Conservation (phyloP, 164 flowering plant genomes). For the Magnolia kwangsiensis region DNA sequence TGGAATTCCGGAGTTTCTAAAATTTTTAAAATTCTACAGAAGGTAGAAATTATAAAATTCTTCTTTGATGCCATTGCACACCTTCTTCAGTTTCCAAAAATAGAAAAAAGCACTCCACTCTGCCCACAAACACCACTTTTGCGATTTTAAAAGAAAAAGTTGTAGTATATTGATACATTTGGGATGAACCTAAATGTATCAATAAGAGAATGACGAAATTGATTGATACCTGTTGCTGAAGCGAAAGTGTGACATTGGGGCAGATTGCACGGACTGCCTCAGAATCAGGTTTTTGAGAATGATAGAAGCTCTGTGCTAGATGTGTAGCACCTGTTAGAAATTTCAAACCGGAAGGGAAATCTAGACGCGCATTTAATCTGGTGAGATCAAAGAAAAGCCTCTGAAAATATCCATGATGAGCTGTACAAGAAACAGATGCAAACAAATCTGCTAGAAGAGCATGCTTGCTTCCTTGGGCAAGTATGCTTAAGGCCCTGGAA, state of each 20-base stretch:
- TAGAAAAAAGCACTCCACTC: too few species aligned
- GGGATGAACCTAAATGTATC: not conserved
- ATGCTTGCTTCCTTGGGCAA: slow-evolving; percentile 36
- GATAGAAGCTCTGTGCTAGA: slow-evolving; percentile 45
- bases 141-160: too few species aligned
- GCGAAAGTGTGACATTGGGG: slow-evolving; percentile 57
- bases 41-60: too few species aligned
- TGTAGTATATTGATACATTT: too few species aligned
- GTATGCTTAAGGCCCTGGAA: slow-evolving; percentile 27
- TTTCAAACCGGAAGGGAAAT: slow-evolving; percentile 67
- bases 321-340: slow-evolving; percentile 51
- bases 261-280: slow-evolving; percentile 52
- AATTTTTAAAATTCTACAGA: too few species aligned
- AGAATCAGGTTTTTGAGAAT: slow-evolving; percentile 37
- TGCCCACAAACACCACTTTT: too few species aligned
- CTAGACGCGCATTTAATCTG: slow-evolving; percentile 52
- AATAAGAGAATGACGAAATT: not conserved
- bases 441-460: slow-evolving; percentile 63
- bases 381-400: slow-evolving; percentile 76
- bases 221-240: slow-evolving; percentile 84
- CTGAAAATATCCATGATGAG: slow-evolving; percentile 88
- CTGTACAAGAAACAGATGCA: slow-evolving; percentile 63
- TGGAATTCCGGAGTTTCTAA: too few species aligned
- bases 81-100: too few species aligned
- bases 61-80: too few species aligned